phyloP scores from a whole-genome alignment of 768 basidiomycete species.

The Calvatia gigantea region DNA sequence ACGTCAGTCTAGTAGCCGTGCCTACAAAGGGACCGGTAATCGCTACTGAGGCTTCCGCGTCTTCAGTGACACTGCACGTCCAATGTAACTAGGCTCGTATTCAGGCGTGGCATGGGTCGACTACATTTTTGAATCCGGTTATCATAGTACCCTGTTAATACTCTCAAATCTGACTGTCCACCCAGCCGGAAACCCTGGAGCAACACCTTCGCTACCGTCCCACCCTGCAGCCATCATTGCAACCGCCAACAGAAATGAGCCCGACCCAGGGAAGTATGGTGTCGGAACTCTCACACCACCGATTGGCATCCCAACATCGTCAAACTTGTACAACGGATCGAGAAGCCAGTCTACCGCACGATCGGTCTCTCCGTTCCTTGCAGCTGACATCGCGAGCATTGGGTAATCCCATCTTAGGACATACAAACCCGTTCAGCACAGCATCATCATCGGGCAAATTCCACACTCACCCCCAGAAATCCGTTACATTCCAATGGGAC shows the following conservation, averaged over 20 bases:
- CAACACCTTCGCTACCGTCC: conserved; percentile 32
- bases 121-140: background rate
- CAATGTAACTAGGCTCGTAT: too few species aligned
- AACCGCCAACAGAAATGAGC: conserved; percentile 45
- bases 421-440: background rate
- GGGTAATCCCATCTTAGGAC: conserved; percentile 55
- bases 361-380: conserved; percentile 44
- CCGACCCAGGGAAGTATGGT: conserved; percentile 59
- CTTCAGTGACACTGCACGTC: too few species aligned
- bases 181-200: conserved; percentile 27
- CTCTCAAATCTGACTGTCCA: conserved; percentile 27
- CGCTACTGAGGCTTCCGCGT: too few species aligned
- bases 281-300: conserved; percentile 53
- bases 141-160: conserved; percentile 18
- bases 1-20: too few species aligned
- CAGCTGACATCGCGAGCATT: conserved; percentile 61
- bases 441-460: background rate
- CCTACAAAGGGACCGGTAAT: too few species aligned
- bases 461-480: conserved; percentile 47
- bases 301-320: conserved; percentile 58
- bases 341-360: conserved; percentile 54
- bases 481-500: conserved; percentile 50
- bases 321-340: conserved; percentile 51
- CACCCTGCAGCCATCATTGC: conserved; percentile 61
- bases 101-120: too few species aligned